Percentiles rank a stretch among this genome's conserved stretches.
Conservation (phyloP, 176 grass and related monocot genomes). For the Ensete glaucum region DNA sequence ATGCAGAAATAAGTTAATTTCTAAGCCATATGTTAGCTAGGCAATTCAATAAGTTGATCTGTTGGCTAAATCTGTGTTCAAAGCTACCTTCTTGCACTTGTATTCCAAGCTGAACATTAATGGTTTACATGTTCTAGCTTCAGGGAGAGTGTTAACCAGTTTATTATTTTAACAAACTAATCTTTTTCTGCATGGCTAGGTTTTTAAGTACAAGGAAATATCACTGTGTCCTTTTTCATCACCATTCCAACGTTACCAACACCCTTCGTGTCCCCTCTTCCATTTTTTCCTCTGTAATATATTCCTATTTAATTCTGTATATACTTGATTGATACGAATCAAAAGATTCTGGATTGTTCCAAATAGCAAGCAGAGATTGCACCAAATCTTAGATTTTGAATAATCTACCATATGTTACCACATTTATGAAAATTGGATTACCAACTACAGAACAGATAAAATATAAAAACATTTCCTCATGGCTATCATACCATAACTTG, state of each 20-base stretch:
- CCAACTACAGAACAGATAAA: background rate
- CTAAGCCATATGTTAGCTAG: background rate
- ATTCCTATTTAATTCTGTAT: background rate
- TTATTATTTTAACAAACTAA: too few species aligned
- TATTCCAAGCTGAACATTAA: background rate
- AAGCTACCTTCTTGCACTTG: background rate
- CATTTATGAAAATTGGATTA: background rate
- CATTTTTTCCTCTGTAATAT: background rate
- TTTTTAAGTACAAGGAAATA: background rate
- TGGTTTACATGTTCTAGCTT: background rate
- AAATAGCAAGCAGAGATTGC: background rate
- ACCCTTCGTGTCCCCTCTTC: background rate
- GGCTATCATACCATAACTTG: slow-evolving; percentile 73
- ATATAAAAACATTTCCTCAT: background rate
- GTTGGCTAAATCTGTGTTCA: background rate
- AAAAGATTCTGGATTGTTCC: background rate
- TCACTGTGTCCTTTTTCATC: background rate
- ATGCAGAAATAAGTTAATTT: background rate
- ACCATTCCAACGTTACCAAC: background rate
- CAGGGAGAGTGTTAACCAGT: too few species aligned
- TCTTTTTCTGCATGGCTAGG: background rate
- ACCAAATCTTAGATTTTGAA: background rate
- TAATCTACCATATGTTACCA: background rate
- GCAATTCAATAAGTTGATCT: background rate
- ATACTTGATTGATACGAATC: background rate